Base-by-base conservation (phyloP, 768 basidiomycete genomes). In the Psilocybe sp. region DNA sequence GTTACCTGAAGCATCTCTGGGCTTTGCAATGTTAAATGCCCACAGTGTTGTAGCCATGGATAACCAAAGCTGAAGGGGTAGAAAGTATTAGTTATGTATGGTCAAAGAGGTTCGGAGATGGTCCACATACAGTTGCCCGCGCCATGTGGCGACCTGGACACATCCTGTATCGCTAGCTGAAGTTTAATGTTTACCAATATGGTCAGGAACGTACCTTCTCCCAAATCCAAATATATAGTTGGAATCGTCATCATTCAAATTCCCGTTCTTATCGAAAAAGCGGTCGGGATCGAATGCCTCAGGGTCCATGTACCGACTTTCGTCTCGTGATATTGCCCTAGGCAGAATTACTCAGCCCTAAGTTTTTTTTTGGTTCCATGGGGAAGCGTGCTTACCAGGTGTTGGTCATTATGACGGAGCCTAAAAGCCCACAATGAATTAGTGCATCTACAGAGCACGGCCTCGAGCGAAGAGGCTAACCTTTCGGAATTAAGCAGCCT, bases 11-110 rank as follows among this genome's bases (percentile, higher is more conserved):
- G 39, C 52, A 46, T 67, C 66, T 34, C 58, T 61, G 3, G 62
- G 58, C 50, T 61, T 65, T 36, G 46, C 41, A 34, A 70, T 60
- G 19, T 61, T 53, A 59, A 69, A 69, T 9, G 60, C 56, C 5
- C 64, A 56, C 15, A 70, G 53, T 2, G 62, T 52, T 10, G 57
- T 52, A 3, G 62, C 64, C 36, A 65, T 61, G 12, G 60, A 46
- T 9, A 69, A 48, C 57, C 60, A 62, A 13, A 58, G 7, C 51
- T 58, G 33, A 10, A 45, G 47, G n/a, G 40, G 13, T 13, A 20
- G 16, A 8, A 31, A 13, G n/a, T 16, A 11, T 12, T 7, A 14
- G 20, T 2, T 23, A n/a, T 20, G 11, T 14, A 2, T 19, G 41
- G 13, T 20, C 10, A 5, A 13, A 7, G 20, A 3, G 3, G 12